Conservation (phyloP, 202 grass and related monocot species). For the Bolboschoenoplectus hybrid region DNA sequence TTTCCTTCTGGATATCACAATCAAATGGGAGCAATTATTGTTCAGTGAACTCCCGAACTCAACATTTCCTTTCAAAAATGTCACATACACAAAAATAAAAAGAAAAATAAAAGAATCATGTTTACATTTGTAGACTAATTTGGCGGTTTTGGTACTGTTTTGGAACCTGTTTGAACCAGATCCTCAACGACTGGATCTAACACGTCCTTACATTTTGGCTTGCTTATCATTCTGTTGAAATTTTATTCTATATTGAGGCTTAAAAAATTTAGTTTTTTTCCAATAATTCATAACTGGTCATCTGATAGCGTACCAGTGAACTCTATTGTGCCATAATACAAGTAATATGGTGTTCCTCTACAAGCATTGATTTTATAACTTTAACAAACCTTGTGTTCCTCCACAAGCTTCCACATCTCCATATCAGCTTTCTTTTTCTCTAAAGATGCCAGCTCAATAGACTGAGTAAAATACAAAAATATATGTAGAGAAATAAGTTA, state of each 20-base stretch:
- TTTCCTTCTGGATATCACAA: conserved; percentile 52
- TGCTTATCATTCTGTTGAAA: background rate
- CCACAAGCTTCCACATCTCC: conserved; percentile 32
- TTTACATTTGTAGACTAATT: background rate
- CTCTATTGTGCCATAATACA: background rate
- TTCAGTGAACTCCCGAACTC: background rate
- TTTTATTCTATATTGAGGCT: background rate
- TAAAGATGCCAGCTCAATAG: conserved; percentile 31
- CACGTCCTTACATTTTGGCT: conserved; percentile 9
- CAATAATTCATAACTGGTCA: background rate
- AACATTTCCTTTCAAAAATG: conserved; percentile 14
- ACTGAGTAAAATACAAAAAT: conserved; percentile 15
- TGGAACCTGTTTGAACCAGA: background rate
- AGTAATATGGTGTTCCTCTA: background rate
- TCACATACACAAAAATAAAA: background rate
- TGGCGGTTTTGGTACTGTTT: conserved; percentile 8
- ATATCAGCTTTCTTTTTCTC: conserved; percentile 33
- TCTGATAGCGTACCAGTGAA: background rate
- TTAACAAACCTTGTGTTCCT: conserved; percentile 38
- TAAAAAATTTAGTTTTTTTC: background rate
- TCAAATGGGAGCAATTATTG: background rate
- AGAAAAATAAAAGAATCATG: background rate
- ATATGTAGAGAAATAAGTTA: background rate
- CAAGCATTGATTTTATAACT: conserved; percentile 2
- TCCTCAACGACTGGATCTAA: background rate